phyloP scores from a whole-genome alignment of 495 filamentous ascomycete species.

The Eremomyces bilateralis region DNA sequence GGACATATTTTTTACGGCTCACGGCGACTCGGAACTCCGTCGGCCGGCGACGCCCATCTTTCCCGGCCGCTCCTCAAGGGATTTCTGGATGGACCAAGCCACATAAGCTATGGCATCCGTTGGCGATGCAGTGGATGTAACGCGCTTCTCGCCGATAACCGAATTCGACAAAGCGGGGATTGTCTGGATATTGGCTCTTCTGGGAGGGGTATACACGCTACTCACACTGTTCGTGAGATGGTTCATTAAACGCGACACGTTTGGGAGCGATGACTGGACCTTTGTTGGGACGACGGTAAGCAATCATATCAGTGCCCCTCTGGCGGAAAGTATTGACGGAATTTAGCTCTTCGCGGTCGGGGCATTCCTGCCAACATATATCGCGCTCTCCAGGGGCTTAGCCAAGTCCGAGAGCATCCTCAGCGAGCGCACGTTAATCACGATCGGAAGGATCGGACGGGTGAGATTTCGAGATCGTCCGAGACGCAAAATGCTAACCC shows the following conservation, averaged over 20 bases:
- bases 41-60: too few relatives aligned
- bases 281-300: slow-evolving; percentile 7
- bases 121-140: not conserved
- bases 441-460: too few relatives aligned
- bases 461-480: too few relatives aligned
- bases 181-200: slow-evolving; percentile 9
- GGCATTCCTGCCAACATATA: not conserved
- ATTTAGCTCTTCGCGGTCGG: slow-evolving; percentile 1
- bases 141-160: slow-evolving; percentile 2
- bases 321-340: too few relatives aligned
- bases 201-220: slow-evolving; percentile 6
- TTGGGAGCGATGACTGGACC: slow-evolving; percentile 11
- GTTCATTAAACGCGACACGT: slow-evolving; percentile 9
- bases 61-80: too few relatives aligned
- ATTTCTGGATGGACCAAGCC: too few relatives aligned
- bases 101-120: not conserved
- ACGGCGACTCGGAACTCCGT: too few relatives aligned
- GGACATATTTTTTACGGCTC: too few relatives aligned
- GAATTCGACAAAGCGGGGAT: slow-evolving; percentile 8
- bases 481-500: too few relatives aligned
- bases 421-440: not conserved
- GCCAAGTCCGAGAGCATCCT: slow-evolving; percentile 2
- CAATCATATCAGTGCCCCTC: too few relatives aligned
- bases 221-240: slow-evolving; percentile 7
- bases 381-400: slow-evolving; percentile 4